Percentiles rank a stretch among this genome's conserved stretches.
Conservation (phyloP, 768 basidiomycete genomes). For the Amyloporia xantha region DNA sequence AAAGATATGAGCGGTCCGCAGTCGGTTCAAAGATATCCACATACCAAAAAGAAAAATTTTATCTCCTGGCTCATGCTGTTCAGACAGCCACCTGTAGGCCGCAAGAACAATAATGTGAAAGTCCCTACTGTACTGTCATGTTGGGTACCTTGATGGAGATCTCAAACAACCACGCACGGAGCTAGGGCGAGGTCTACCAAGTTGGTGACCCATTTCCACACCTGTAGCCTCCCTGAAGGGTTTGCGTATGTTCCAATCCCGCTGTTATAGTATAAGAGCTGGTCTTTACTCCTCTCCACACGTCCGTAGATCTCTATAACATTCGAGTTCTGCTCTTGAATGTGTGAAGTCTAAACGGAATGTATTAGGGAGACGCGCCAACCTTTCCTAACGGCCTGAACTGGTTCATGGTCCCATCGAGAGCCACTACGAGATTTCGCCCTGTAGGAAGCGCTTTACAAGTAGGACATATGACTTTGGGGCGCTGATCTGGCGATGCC, state of each 20-base stretch:
- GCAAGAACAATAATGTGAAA: conserved; percentile 13
- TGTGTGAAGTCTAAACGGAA: not conserved
- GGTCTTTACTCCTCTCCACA: conserved; percentile 2
- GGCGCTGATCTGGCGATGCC: too few relatives aligned
- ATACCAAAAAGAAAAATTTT: conserved; percentile 31
- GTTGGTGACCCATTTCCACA: not conserved
- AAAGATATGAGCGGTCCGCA: too few relatives aligned
- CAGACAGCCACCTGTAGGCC: conserved; percentile 28
- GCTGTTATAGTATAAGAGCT: conserved; percentile 19
- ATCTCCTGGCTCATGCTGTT: conserved; percentile 26
- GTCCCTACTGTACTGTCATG: too few relatives aligned
- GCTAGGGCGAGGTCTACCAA: too few relatives aligned
- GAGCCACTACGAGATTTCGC: not conserved
- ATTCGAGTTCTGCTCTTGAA: conserved; percentile 15
- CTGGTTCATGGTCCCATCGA: conserved; percentile 1
- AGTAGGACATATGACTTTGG: too few relatives aligned
- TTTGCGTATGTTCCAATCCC: conserved; percentile 18
- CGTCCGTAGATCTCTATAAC: conserved; percentile 13
- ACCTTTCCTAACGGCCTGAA: too few relatives aligned
- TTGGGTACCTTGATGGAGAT: too few relatives aligned
- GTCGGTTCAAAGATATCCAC: not conserved
- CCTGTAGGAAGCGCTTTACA: not conserved
- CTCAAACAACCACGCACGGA: too few relatives aligned
- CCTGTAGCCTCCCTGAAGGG: conserved; percentile 5
- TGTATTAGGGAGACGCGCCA: too few relatives aligned